phyloP scores from a whole-genome alignment of 1,284 basidiomycete genomes.

The Apiotrichum akiyoshidainum region DNA sequence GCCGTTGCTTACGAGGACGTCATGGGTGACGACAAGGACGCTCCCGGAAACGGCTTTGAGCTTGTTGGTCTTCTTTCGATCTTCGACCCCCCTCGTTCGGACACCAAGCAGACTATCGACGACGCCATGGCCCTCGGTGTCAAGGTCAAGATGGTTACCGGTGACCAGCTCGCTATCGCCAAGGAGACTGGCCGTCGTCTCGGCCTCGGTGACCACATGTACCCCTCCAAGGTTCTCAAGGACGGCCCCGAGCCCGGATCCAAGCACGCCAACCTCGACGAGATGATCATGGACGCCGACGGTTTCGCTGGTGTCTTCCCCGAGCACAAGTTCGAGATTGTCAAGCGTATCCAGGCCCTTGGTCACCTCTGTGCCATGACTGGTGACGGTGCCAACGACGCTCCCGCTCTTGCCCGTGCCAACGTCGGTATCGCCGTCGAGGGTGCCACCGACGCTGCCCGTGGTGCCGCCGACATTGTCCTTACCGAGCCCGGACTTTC shows the following conservation, averaged over 20 bases:
- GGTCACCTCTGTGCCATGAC: slow-evolving; percentile 87
- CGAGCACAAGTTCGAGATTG: slow-evolving; percentile 88
- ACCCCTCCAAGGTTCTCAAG: slow-evolving; percentile 90
- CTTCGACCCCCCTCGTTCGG: slow-evolving; percentile 95
- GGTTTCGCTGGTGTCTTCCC: slow-evolving; percentile 93
- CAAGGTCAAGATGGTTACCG: slow-evolving; percentile 99
- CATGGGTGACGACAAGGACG: slow-evolving; percentile 60
- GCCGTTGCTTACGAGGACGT: slow-evolving; percentile 95
- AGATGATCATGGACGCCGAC: slow-evolving; percentile 70
- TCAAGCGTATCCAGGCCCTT: slow-evolving; percentile 90
- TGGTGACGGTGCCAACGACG: slow-evolving; percentile 96
- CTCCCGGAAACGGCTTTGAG: slow-evolving; percentile 85
- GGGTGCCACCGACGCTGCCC: slow-evolving; percentile 91
- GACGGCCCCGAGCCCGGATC: slow-evolving; percentile 74
- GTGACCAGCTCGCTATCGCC: slow-evolving; percentile 98
- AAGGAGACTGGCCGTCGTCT: slow-evolving; percentile 99
- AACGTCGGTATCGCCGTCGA: slow-evolving; percentile 97
- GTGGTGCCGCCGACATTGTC: slow-evolving; percentile 93
- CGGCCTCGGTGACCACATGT: slow-evolving; percentile 94
- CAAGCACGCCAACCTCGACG: slow-evolving; percentile 77
- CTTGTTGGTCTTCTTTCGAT: slow-evolving; percentile 95
- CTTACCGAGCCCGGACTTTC: slow-evolving; percentile 92
- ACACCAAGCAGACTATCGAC: slow-evolving; percentile 99
- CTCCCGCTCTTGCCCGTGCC: slow-evolving; percentile 86
- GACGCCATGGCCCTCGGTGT: slow-evolving; percentile 94